Evolutionary conservation across 345 rosid species (phyloP), one percentile per base, ranked within the genome.

Genomic region (Capsella bursapastoris): DNA sequence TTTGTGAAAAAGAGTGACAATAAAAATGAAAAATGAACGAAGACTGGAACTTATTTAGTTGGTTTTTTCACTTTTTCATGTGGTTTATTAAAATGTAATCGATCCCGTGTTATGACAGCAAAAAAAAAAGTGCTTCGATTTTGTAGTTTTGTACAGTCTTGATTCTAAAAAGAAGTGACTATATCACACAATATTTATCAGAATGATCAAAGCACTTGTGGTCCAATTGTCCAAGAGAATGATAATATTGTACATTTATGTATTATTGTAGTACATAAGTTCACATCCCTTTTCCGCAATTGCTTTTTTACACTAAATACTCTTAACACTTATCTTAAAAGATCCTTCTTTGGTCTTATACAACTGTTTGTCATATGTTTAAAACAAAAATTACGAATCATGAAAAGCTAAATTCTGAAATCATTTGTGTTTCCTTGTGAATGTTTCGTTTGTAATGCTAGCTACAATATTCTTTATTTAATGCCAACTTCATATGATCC

Each of bases 91-190:
- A 16, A 49, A 40, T 59, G 53, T 32, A 34, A 44, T 52, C 31
- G 41, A 0, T 43, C 70, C 44, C 74, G 64, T 75, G 79, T 44
- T 44, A 13, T 34, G 56, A 52, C 78, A 75, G 51, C 74, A 63
- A 51, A 22, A 4, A 2, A 2, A 29, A 29, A 43, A 68, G n/a
- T 60, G 32, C n/a, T 15, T 31, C 4, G 41, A 0, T 9, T 27
- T 32, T n/a, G 15, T 28, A 15, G 27, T 3, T 11, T 25, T 51
- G 8, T 12, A 56, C 35, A 65, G 14, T 37, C 2, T 40, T 15
- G 28, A 12, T 29, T 48, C 14, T 3, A 12, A 29, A 62, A 51
- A 40, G 13, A 62, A 29, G 34, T 0, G n/a, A 48, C 27, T 14
- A 70, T 32, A 18, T 7, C 38, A 45, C 13, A 47, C 18, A 34